phyloP scores from a whole-genome alignment of 2,329 filamentous ascomycete genomes.

The Aspergillus bombycis region DNA sequence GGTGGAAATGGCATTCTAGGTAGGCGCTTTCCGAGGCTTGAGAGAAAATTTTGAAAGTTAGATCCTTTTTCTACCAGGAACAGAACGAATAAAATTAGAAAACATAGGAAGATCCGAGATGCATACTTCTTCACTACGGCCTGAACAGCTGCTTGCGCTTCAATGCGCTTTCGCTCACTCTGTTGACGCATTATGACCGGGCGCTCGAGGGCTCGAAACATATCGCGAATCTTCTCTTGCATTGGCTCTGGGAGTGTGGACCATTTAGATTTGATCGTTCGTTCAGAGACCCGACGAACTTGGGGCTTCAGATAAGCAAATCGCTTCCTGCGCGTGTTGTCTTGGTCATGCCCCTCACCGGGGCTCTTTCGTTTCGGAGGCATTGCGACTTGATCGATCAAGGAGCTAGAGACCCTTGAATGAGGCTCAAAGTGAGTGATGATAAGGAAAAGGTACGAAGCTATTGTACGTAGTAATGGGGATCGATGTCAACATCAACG shows the following conservation, averaged over 20 bases:
- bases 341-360: conserved; percentile 21
- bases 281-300: conserved; percentile 45
- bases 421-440: neutral
- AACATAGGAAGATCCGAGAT: neutral
- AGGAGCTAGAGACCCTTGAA: neutral
- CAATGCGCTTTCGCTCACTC: conserved; percentile 46
- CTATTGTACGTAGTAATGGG: neutral
- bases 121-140: conserved; percentile 48
- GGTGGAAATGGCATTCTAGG: conserved; percentile 52
- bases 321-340: conserved; percentile 27
- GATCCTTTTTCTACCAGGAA: neutral
- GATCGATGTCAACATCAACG: neutral
- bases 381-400: conserved; percentile 12
- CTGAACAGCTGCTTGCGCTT: conserved; percentile 45
- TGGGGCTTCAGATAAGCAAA: conserved; percentile 46
- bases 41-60: neutral
- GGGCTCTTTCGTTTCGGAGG: conserved; percentile 33
- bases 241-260: conserved; percentile 45
- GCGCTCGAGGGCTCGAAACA: conserved; percentile 46
- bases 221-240: conserved; percentile 46
- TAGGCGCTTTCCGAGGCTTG: conserved; percentile 44
- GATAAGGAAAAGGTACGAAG: neutral
- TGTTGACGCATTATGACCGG: conserved; percentile 47
- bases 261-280: conserved; percentile 51
- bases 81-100: neutral